Percentiles rank a stretch among this genome's conserved stretches.
Conservation (phyloP, 2,329 filamentous ascomycete genomes). For the Aspergillus fumigatus region DNA sequence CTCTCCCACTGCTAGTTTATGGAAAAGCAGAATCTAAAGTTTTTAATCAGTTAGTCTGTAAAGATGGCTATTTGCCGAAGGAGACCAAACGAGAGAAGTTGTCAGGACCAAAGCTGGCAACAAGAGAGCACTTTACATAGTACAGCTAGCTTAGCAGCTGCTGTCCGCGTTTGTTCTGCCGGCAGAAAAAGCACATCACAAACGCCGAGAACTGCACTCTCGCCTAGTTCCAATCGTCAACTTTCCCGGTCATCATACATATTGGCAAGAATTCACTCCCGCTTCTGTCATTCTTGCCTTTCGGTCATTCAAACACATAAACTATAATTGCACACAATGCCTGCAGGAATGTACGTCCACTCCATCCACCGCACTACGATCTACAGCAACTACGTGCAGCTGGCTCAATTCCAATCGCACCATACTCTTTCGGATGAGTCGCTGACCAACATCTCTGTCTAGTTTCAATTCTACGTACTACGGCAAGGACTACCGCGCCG, state of each 20-base stretch:
- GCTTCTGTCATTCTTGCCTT: background rate
- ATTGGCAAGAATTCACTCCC: background rate
- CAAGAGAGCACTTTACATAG: background rate
- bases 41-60: background rate
- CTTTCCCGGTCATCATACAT: background rate
- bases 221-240: background rate
- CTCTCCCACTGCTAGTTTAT: background rate
- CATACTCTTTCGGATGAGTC: background rate
- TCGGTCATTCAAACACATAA: background rate
- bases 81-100: background rate
- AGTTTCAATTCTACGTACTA: conserved; percentile 81
- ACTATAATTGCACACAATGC: conserved; percentile 11
- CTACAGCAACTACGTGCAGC: background rate
- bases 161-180: background rate
- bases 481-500: conserved; percentile 78
- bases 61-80: background rate
- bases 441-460: background rate
- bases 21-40: background rate
- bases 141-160: background rate
- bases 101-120: background rate
- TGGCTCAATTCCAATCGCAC: conserved; percentile 3
- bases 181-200: background rate
- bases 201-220: background rate
- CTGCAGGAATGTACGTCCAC: conserved; percentile 19
- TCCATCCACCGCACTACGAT: background rate